A percentile compares a stretch with the other conserved stretches of the same genome.
Evolutionary conservation across 2,329 filamentous ascomycete genomes (phyloP).

Genomic region (Epichloe gansuensis): DNA sequence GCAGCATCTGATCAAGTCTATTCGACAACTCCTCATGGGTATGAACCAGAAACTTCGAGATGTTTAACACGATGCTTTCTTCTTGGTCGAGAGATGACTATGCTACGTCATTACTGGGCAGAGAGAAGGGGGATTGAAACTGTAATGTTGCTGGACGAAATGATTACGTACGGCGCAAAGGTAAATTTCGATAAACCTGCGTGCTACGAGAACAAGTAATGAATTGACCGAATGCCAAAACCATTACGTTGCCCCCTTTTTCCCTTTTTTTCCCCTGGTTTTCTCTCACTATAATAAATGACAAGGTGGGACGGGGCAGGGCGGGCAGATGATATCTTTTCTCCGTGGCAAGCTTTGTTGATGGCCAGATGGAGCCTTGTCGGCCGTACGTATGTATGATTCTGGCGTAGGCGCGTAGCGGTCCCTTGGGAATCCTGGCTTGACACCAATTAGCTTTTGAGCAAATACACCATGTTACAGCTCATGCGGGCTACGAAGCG

Average conservation of each 20-base stretch:
- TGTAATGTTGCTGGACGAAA: not conserved
- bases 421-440: not conserved
- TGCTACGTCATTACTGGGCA: no score
- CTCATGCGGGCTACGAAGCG: no score
- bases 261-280: no score
- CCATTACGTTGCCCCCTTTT: not conserved
- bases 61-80: not conserved
- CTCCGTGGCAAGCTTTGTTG: no score
- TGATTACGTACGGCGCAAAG: not conserved
- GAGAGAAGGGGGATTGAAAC: not conserved
- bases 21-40: constrained; percentile 26
- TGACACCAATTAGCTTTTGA: no score
- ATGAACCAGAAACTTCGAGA: constrained; percentile 27
- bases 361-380: not conserved
- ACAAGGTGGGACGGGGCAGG: no score
- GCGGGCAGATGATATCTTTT: no score
- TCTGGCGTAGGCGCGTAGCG: not conserved
- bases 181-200: no score
- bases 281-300: no score
- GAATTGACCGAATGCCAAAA: not conserved
- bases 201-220: not conserved
- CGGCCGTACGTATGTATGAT: not conserved
- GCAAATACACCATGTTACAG: no score
- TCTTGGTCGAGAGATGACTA: no score
- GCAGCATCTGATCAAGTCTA: constrained; percentile 28